Evolutionary conservation across 371 early-diverging fungal genomes (phyloP).

Genomic region (Mortierella sp.): DNA sequence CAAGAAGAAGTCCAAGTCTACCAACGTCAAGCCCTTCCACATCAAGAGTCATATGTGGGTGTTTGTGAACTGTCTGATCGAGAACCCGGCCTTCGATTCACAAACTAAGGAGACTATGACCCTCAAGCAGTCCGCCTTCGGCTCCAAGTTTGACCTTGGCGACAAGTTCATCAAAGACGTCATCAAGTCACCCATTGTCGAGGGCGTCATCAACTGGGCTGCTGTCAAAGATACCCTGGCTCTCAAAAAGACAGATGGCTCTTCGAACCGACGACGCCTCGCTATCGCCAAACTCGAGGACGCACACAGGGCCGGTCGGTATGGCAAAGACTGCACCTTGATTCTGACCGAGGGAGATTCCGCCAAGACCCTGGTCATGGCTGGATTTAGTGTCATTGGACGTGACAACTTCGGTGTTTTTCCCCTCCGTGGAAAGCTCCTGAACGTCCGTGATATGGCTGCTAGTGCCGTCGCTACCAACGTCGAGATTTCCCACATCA

Average conservation of each 20-base stretch:
- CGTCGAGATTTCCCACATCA: conserved; percentile 93
- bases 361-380: conserved; percentile 97
- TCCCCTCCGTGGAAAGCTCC: conserved; percentile 98
- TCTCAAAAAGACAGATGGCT: conserved; percentile 96
- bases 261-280: conserved; percentile 77
- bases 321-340: conserved; percentile 92
- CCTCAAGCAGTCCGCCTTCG: conserved; percentile 87
- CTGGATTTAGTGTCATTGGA: conserved; percentile 96
- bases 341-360: conserved; percentile 99
- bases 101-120: conserved; percentile 99
- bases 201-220: conserved; percentile 86
- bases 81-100: conserved; percentile 99
- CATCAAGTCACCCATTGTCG: conserved; percentile 89
- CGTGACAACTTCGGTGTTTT: conserved; percentile 98
- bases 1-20: conserved; percentile 91
- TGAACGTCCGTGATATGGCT: conserved; percentile 98
- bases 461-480: conserved; percentile 88
- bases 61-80: conserved; percentile 98
- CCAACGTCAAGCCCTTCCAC: conserved; percentile 87
- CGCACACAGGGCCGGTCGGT: conserved; percentile 96
- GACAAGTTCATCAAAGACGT: conserved; percentile 92
- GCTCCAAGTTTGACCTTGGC: conserved; percentile 85
- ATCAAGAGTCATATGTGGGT: conserved; percentile 96
- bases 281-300: conserved; percentile 98
- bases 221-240: conserved; percentile 88